Base-by-base conservation (phyloP, 495 filamentous ascomycete genomes). In the Neurospora tetrasperma region DNA sequence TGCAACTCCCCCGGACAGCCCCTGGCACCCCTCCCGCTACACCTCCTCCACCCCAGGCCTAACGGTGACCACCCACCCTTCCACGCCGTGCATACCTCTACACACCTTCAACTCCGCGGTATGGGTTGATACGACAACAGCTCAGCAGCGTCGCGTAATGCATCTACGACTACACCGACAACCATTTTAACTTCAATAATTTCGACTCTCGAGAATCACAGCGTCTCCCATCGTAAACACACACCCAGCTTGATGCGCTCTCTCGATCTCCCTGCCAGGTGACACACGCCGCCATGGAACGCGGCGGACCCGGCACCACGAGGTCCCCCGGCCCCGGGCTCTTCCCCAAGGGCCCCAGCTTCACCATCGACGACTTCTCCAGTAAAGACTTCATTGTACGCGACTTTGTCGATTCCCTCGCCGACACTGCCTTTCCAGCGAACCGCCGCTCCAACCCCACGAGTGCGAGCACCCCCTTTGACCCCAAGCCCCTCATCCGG, bases 401-500 rank as follows among this genome's bases (percentile, higher is more conserved):
- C 78, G 96, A 98, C 81, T 98, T 99, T 77, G 89, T 99, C 74
- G 96, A 99, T 78, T 85, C 90, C 11, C 92, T 99, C 73, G 95
- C 95, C 71, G 95, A 98, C 71, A 91, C 84, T 70, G 91, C 94
- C 42, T 86, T 92, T 42, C 90, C 94, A 42, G 79, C 83, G 16
- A 90, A 87, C 76, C 93, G 95, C 71, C 91, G 92, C 69, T 97
- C 94, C 20, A 89, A 84, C 71, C 85, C 85, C 14, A 75, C 88
- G 42, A 89, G 88, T 71, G 75, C 88, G 43, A 89, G 88, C 71
- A 88, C 90, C 79, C 90, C 92, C 69, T 99, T 99, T 79, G 96
- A 99, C 79, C 96, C 96, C 1, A 98, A 99, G 82, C 96, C 96
- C 6, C 86, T 98, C 77, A 98, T 99, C 74, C 90, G 96, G 48